Conservation (phyloP, 169 alveolate genomes). For the Plasmodium knowlesi region DNA sequence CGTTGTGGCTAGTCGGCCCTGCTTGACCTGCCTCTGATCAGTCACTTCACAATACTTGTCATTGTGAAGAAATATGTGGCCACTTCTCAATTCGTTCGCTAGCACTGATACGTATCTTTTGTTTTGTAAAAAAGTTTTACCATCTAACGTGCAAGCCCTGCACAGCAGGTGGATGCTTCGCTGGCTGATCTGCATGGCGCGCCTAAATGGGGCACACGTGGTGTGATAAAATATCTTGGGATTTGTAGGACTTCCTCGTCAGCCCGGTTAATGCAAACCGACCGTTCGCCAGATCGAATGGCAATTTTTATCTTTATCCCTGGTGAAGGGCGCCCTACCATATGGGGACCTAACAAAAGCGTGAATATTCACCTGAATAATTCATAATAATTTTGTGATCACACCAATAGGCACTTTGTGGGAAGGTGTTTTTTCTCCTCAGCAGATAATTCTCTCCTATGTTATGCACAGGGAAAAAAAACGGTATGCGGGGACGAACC, state of each 20-base stretch:
- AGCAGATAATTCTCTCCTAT: not conserved
- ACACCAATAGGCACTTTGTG: not conserved
- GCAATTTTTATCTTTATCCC: not conserved
- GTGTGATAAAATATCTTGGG: not conserved
- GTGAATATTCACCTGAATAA: not conserved
- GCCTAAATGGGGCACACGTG: not conserved
- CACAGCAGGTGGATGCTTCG: not conserved
- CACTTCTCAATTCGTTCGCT: slow-evolving; percentile 69
- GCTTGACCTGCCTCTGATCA: slow-evolving; percentile 71
- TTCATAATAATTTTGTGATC: not conserved
- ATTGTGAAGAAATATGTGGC: slow-evolving; percentile 47
- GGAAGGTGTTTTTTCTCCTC: not conserved
- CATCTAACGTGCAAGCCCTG: not conserved
- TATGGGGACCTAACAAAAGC: not conserved
- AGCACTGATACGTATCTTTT: slow-evolving; percentile 47
- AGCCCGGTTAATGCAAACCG: not conserved
- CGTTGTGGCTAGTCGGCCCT: slow-evolving; percentile 64
- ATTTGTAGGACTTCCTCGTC: not conserved
- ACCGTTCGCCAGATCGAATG: not conserved
- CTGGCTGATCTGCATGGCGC: not conserved
- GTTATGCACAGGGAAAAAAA: not conserved
- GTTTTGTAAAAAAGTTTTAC: not conserved
- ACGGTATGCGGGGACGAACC: not conserved
- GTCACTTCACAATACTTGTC: slow-evolving; percentile 74
- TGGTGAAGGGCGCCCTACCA: not conserved